Conservation (phyloP, 352 stramenopile species). For the Phytophthora crassamura region DNA sequence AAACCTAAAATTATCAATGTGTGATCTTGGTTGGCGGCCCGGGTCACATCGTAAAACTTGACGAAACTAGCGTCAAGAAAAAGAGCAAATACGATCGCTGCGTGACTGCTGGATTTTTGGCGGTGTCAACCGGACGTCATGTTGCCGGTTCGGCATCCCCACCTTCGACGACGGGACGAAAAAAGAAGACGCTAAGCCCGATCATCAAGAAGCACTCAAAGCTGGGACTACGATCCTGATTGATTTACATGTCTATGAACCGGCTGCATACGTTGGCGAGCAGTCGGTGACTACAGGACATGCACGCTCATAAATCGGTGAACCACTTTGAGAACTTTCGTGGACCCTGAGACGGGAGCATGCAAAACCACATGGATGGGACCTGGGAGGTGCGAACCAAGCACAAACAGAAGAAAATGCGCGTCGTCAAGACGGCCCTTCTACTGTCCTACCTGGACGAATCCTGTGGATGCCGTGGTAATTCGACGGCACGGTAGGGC, state of each 20-base stretch:
- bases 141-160: slow-evolving; percentile 8
- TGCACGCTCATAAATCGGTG: background rate
- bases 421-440: no score
- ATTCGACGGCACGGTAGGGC: no score
- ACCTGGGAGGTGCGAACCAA: no score
- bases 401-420: no score
- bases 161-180: no score
- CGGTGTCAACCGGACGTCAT: background rate
- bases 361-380: no score
- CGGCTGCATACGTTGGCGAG: background rate
- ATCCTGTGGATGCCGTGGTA: no score
- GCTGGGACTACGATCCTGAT: no score
- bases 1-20: no score
- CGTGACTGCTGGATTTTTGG: slow-evolving; percentile 11
- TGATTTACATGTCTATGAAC: background rate
- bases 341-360: background rate
- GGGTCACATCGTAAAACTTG: background rate
- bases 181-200: background rate
- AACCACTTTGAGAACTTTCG: slow-evolving; percentile 8
- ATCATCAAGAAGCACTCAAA: background rate
- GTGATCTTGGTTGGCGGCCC: background rate
- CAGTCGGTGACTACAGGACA: no score
- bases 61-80: slow-evolving; percentile 1
- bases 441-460: no score
- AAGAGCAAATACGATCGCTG: slow-evolving; percentile 6